Conservation (phyloP, 108 stramenopile species). For the Asterionellopsis glacialis region DNA sequence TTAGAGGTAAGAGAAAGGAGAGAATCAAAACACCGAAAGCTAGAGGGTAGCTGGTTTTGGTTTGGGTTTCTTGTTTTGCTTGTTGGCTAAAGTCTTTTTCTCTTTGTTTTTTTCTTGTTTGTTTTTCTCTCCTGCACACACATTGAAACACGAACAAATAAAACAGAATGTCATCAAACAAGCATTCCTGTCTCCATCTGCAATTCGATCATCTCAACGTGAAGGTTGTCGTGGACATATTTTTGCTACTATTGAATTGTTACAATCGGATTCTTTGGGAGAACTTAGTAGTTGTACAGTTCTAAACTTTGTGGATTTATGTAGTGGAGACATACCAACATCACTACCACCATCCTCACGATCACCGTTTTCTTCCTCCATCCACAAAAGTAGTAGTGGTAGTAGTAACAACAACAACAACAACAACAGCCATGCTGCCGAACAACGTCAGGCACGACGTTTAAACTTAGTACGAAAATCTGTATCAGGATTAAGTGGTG, state of each 20-base stretch:
- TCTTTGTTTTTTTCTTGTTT: neutral
- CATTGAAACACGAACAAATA: neutral
- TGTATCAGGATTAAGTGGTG: constrained; percentile 39
- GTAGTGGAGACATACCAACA: constrained; percentile 22
- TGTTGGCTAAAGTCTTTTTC: too few species aligned
- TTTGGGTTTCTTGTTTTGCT: too few species aligned
- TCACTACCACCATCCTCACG: too few species aligned
- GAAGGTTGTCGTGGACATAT: constrained; percentile 53
- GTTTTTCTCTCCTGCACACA: neutral
- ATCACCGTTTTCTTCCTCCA: constrained; percentile 1
- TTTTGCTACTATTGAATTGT: constrained; percentile 33
- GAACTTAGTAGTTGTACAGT: constrained; percentile 10
- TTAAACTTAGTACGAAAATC: constrained; percentile 39
- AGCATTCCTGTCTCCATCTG: constrained; percentile 18
- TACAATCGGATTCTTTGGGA: constrained; percentile 5
- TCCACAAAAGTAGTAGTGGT: constrained; percentile 2
- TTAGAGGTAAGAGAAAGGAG: neutral
- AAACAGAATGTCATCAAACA: too few species aligned
- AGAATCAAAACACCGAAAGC: too few species aligned
- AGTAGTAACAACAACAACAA: constrained; percentile 4
- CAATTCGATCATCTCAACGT: constrained; percentile 19
- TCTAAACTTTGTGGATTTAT: constrained; percentile 44
- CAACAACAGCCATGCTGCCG: too few species aligned
- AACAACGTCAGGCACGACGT: constrained; percentile 13
- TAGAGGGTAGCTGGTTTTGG: too few species aligned